phyloP scores from a whole-genome alignment of 2,329 filamentous ascomycete species.

The Penicillium sp. region DNA sequence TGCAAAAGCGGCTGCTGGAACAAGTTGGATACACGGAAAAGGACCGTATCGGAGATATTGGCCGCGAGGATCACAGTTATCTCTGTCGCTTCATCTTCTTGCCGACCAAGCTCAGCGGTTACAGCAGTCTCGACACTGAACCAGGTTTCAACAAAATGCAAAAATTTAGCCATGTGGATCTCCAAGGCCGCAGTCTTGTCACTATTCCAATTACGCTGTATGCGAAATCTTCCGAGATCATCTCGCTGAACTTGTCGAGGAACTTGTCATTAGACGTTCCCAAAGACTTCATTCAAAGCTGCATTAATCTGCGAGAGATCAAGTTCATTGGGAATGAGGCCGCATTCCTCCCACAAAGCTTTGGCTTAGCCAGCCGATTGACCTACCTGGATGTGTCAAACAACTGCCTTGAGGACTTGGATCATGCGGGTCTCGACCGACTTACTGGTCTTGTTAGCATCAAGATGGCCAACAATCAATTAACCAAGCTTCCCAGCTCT shows the following conservation, averaged over 20 bases:
- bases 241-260: slow-evolving; percentile 87
- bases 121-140: slow-evolving; percentile 70
- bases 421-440: slow-evolving; percentile 76
- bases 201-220: slow-evolving; percentile 95
- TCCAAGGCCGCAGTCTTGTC: slow-evolving; percentile 84
- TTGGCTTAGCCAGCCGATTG: slow-evolving; percentile 75
- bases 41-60: slow-evolving; percentile 88
- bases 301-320: slow-evolving; percentile 87
- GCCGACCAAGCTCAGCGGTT: slow-evolving; percentile 80
- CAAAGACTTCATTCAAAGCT: slow-evolving; percentile 93
- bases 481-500: slow-evolving; percentile 74
- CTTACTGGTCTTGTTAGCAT: slow-evolving; percentile 79
- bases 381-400: slow-evolving; percentile 94
- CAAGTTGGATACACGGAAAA: slow-evolving; percentile 86
- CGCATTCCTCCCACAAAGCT: slow-evolving; percentile 76
- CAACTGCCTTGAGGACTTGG: slow-evolving; percentile 83
- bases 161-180: slow-evolving; percentile 91
- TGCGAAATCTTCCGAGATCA: slow-evolving; percentile 86
- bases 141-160: slow-evolving; percentile 77
- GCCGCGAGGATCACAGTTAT: slow-evolving; percentile 95
- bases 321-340: slow-evolving; percentile 96
- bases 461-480: slow-evolving; percentile 88
- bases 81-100: slow-evolving; percentile 94
- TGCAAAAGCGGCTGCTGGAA: slow-evolving; percentile 87
- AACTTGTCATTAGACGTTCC: slow-evolving; percentile 92